Conservation (phyloP, 768 basidiomycete species). For the Phanerodontia chrysosporium region DNA sequence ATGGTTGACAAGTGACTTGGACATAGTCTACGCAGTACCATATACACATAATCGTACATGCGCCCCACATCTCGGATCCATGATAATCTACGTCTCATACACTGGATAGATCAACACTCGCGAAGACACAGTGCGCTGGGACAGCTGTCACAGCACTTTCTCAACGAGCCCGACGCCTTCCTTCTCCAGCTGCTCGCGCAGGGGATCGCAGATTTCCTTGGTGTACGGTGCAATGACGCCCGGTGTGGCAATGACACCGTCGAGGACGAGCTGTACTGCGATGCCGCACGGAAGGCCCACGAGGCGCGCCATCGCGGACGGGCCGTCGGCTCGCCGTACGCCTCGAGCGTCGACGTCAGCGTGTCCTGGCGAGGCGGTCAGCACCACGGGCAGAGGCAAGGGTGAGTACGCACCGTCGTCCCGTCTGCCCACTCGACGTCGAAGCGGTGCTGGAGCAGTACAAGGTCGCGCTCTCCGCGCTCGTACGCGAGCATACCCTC, state of each 20-base stretch:
- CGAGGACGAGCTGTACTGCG: slow-evolving; percentile 86
- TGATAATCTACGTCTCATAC: too few relatives aligned
- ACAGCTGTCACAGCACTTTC: slow-evolving; percentile 55
- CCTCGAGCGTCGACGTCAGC: slow-evolving; percentile 87
- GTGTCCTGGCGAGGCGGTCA: slow-evolving; percentile 44
- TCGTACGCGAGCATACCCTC: slow-evolving; percentile 92
- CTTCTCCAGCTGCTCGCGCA: slow-evolving; percentile 60
- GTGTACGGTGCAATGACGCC: slow-evolving; percentile 88
- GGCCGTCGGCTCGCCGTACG: slow-evolving; percentile 77
- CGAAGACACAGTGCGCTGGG: too few relatives aligned
- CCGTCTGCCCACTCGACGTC: slow-evolving; percentile 87
- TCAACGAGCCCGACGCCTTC: slow-evolving; percentile 77
- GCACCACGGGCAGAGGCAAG: too few relatives aligned
- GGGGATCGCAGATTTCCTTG: slow-evolving; percentile 76
- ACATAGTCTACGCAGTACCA: too few relatives aligned
- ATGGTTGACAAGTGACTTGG: too few relatives aligned
- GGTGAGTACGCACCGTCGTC: slow-evolving; percentile 28
- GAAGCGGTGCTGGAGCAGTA: slow-evolving; percentile 99
- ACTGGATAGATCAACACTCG: too few relatives aligned
- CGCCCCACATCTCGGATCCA: too few relatives aligned
- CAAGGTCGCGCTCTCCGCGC: slow-evolving; percentile 86
- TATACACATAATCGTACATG: too few relatives aligned
- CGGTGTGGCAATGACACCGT: slow-evolving; percentile 72
- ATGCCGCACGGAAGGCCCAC: slow-evolving; percentile 95
- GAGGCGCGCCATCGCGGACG: slow-evolving; percentile 90